phyloP scores from a whole-genome alignment of 768 basidiomycete species.

The Artomyces pyxidatus region DNA sequence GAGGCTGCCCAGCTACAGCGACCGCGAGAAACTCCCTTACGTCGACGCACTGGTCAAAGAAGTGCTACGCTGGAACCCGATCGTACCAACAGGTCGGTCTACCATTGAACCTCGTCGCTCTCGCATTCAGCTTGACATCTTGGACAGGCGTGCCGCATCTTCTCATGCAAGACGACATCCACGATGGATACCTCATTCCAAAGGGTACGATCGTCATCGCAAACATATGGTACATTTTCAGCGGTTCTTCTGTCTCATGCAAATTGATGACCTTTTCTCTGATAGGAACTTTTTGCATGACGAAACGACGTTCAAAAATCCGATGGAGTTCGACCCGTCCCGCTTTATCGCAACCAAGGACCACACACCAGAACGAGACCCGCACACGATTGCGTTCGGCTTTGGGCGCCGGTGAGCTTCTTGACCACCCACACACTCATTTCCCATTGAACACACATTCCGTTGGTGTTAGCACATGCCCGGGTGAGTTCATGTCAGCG shows the following conservation, averaged over 20 bases:
- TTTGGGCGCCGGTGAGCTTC: constrained; percentile 4
- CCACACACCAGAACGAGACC: constrained; percentile 1
- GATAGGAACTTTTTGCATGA: constrained; percentile 3
- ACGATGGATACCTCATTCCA: constrained; percentile 25
- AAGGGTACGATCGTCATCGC: constrained; percentile 23
- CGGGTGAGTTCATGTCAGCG: too few species aligned
- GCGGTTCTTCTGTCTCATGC: too few species aligned
- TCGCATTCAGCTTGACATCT: not conserved
- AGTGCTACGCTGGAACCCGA: constrained; percentile 20
- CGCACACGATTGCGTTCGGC: not conserved
- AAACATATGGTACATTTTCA: constrained; percentile 23
- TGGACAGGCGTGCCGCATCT: constrained; percentile 22
- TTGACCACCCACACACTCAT: too few species aligned
- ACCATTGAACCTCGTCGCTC: not conserved
- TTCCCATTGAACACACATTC: too few species aligned
- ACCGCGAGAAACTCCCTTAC: constrained; percentile 18
- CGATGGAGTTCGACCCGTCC: not conserved
- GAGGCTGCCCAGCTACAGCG: constrained; percentile 19
- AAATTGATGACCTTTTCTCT: too few species aligned
- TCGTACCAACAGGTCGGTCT: constrained; percentile 15
- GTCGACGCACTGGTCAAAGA: constrained; percentile 22
- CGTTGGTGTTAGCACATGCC: too few species aligned
- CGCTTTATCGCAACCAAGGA: constrained; percentile 1
- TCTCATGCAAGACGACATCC: constrained; percentile 21
- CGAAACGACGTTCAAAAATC: not conserved